Evolutionary conservation across 345 rosid species (phyloP), one percentile per base, ranked within the genome.

Genomic region (Eucalyptus guilfoylei): DNA sequence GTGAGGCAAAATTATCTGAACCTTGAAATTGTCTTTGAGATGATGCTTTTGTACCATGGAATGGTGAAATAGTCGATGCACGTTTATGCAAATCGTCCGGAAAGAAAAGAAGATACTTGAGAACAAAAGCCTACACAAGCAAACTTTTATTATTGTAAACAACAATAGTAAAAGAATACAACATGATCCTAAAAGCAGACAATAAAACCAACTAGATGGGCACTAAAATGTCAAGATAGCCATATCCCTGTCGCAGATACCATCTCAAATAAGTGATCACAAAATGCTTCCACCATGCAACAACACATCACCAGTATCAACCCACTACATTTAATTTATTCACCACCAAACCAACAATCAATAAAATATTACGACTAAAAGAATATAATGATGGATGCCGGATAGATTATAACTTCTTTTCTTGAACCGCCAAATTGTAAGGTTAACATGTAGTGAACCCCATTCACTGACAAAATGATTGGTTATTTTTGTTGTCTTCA

Each of bases 71-170:
- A 54, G 90, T 92, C 24, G 92, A 87, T 48, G 90, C 91, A 91
- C 81, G 90, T 92, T 93, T 92, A 89, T 90, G 93, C 86, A 94
- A 58, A 90, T 95, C 98, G 91, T 93, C 94, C 44, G 95, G 96
- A 93, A 92, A 95, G 96, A 96, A 98, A 92, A 96, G 93, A 90
- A 98, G 96, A 93, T 96, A 90, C 91, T 98, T 98, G 90, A 98
- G 97, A 93, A 97, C 97, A 93, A 94, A 98, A 88, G 99, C 99
- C 99, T 98, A 94, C 90, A 86, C 44, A 21, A 54, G 54, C 54
- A 86, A 86, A 89, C 85, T 40, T 76, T 76, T 76, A 76, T 76
- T 76, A 76, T 76, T 76, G 85, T 24, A 76, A 76, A 76, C 6
- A 76, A 40, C 85, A 76, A 40, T 37, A 76, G 47, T 76, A 76